These are phyloP conservation scores for Oldenlandia corymbosa DNA, from an alignment of 257 asterid genomes.

Conservation along the genomic window DNA sequence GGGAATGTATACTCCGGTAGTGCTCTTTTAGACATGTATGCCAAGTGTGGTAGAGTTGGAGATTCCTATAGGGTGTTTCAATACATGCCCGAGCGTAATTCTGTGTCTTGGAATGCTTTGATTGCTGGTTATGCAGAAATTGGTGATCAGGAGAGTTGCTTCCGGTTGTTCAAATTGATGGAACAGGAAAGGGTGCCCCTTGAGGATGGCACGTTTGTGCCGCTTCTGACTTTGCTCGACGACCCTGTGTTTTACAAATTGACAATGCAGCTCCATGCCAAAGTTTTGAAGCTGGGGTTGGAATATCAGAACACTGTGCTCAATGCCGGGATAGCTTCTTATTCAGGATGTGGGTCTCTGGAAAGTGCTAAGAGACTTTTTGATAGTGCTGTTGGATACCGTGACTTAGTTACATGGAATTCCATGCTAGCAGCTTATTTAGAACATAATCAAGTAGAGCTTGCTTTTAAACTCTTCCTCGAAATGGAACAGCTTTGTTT, in stretches of 20 bases:
- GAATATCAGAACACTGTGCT: conserved; percentile 51
- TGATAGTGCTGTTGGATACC: conserved; percentile 35
- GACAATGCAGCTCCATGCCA: conserved; percentile 65
- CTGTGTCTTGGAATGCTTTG: conserved; percentile 83
- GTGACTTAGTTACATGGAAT: conserved; percentile 79
- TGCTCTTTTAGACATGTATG: conserved; percentile 76
- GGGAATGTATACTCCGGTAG: conserved; percentile 68
- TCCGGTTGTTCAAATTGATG: conserved; percentile 50
- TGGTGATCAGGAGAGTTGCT: conserved; percentile 36
- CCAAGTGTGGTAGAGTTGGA: conserved; percentile 50
- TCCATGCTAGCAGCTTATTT: conserved; percentile 72
- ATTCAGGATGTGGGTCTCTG: conserved; percentile 56
- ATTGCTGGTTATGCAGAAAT: conserved; percentile 65
- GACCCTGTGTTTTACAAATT: conserved; percentile 31
- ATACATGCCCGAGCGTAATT: conserved; percentile 53
- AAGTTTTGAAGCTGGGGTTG: conserved; percentile 55
- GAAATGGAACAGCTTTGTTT: conserved; percentile 52
- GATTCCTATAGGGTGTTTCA: conserved; percentile 54
- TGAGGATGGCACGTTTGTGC: conserved; percentile 80
- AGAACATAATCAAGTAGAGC: conserved; percentile 33
- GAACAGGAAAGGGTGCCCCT: conserved; percentile 44
- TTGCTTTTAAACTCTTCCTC: conserved; percentile 50
- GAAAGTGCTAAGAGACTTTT: conserved; percentile 49
- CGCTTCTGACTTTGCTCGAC: conserved; percentile 57
- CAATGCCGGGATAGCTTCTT: conserved; percentile 66